Evolutionary conservation across 345 rosid genomes (phyloP).

Genomic region (Turritis glabra): DNA sequence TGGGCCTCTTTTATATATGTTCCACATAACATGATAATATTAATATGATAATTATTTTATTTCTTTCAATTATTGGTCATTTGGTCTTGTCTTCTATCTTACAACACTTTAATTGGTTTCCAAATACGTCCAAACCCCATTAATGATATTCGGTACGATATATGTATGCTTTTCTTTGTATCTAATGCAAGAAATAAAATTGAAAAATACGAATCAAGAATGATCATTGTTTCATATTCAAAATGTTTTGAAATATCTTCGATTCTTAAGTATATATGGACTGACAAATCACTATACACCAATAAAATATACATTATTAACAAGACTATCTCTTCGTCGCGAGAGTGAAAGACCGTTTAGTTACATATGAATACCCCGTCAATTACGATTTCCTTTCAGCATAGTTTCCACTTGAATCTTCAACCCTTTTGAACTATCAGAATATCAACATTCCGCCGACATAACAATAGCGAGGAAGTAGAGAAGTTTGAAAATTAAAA

Average conservation of each 20-base stretch:
- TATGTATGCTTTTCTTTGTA: neutral
- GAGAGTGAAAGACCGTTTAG: neutral
- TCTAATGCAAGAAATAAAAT: neutral
- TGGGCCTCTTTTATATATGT: slow-evolving; percentile 26
- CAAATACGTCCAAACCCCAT: slow-evolving; percentile 27
- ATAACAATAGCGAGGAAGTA: neutral
- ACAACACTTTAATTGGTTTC: slow-evolving; percentile 31
- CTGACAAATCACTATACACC: neutral
- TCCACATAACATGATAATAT: slow-evolving; percentile 24
- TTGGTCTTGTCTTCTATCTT: slow-evolving; percentile 36
- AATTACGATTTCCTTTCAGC: neutral
- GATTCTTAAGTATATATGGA: neutral
- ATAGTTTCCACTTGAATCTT: neutral
- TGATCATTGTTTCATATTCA: neutral
- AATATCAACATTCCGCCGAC: neutral
- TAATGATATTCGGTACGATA: slow-evolving; percentile 7
- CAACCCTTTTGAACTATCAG: neutral
- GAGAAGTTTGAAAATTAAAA: neutral
- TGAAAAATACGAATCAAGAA: neutral
- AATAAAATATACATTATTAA: neutral
- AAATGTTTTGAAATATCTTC: neutral
- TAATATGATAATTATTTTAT: neutral
- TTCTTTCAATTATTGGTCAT: slow-evolving; percentile 39
- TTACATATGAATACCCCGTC: neutral
- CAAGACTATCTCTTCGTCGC: neutral